Evolutionary conservation across 2,329 filamentous ascomycete species (phyloP).

Genomic region (Pestalotiopsis sp.): DNA sequence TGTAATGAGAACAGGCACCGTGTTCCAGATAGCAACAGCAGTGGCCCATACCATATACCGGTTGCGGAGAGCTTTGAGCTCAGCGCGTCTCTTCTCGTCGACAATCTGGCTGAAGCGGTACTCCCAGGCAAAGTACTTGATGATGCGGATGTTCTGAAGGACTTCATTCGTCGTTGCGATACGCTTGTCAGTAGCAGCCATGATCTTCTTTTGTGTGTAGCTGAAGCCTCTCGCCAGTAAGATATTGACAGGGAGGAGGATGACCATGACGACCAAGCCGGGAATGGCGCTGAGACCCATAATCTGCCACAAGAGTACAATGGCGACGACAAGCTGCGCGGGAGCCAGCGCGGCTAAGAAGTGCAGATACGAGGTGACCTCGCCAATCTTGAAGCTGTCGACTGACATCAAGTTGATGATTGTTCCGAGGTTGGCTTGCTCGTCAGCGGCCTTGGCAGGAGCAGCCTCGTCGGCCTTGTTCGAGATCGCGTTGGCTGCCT

Average conservation of each 20-base stretch:
- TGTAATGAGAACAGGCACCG: constrained; percentile 91
- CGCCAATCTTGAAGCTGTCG: constrained; percentile 97
- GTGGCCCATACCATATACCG: constrained; percentile 91
- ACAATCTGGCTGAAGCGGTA: constrained; percentile 85
- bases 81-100: constrained; percentile 81
- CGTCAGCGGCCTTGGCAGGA: constrained; percentile 50
- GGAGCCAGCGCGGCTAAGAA: constrained; percentile 93
- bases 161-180: constrained; percentile 98
- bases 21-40: constrained; percentile 95
- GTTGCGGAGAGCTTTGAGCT: constrained; percentile 77
- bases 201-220: constrained; percentile 84
- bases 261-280: constrained; percentile 85
- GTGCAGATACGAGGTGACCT: constrained; percentile 92
- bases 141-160: constrained; percentile 95
- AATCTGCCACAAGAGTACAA: constrained; percentile 83
- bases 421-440: constrained; percentile 91
- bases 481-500: constrained; percentile 34
- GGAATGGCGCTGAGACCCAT: constrained; percentile 93
- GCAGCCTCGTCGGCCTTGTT: constrained; percentile 35
- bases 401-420: constrained; percentile 99
- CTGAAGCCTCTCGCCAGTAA: constrained; percentile 85
- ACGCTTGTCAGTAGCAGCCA: constrained; percentile 90
- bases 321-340: constrained; percentile 81
- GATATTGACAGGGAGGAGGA: constrained; percentile 90
- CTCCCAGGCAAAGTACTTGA: constrained; percentile 99